Evolutionary conservation across 441 rosid genomes (phyloP), one percentile per base, ranked within the genome.

Genomic region (Adansonia gregorii): DNA sequence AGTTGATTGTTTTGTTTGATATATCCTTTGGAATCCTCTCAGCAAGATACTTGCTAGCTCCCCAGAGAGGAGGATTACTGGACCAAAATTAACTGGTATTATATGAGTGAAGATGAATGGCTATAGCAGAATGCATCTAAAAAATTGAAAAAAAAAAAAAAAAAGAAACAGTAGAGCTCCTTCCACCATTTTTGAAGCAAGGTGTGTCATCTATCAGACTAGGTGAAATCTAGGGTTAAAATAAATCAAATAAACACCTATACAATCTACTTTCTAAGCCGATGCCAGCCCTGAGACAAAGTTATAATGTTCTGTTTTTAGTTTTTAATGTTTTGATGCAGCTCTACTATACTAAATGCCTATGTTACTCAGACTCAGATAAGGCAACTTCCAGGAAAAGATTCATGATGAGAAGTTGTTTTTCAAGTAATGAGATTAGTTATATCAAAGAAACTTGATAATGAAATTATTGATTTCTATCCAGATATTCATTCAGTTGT

Each of bases 21-120:
- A 69, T 56, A 43, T 83, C 83, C 51, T 81, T 83, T 0, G 83
- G 81, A 65, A 79, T 73, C 71, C 70, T 85, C 70, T 85, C 88
- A 0, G 65, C 48, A 31, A 85, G 79, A 70, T 74, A 83, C 73
- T 79, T 75, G 77, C 77, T 76, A 49, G 81, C 82, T 31, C 86
- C 86, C 85, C 85, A 83, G 2, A 76, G 77, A n/a, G 82, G 77
- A 31, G 88, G 86, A 70, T 63, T 83, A 35, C 88, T 85, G 82
- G 31, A 72, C 39, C 49, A 71, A 39, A 67, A 74, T 0, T 24
- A 67, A 63, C 3, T 14, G 46, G 14, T 31, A 17, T 1, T 65
- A 0, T 11, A 2, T 4, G 15, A 72, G 20, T 58, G 43, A 27
- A 27, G 15, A 54, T 49, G 27, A 12, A 43, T 49, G 45, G 48